Base-by-base conservation (phyloP, 75 land plant species). In the Ceratopteris richardii region DNA sequence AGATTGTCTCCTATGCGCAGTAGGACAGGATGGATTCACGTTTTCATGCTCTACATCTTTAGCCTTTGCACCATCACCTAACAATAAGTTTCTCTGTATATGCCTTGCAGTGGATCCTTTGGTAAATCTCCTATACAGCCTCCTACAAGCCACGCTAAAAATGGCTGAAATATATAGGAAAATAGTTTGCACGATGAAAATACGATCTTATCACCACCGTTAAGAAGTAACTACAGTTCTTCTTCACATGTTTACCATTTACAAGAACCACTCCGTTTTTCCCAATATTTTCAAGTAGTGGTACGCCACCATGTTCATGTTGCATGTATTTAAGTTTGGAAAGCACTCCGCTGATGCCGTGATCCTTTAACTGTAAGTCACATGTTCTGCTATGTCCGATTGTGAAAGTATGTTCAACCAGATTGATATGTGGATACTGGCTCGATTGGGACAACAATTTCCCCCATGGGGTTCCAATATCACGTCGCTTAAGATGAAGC, bases 141-240 rank as follows among this genome's bases (percentile, higher is more conserved):
- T 7, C 22, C 23, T 7, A n/a, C 54, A 14, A 14, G 42, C 9
- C 14, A 14, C 9, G 14, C 62, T 80, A 72, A 25, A 67, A 53
- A 57, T 79, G 80, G n/a, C n/a, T 69, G 62, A 87, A 87, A 87
- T 87, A 87, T 87, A 72, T 83, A 87, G 31, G 91, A 66, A 80
- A 80, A 75, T 20, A 69, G 70, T 0, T 73, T 71, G 20, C 74
- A 62, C 5, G 71, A 41, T 41, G 69, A 60, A 39, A 87, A 87
- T 29, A 87, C 60, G 62, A 87, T 26, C 54, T 87, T 84, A 72
- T 87, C 91, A 41, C 91, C 91, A 23, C 56, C 76, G 26, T 25
- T 72, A 9, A 40, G 23, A 51, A 18, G 18, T 10, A 51, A 10
- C 18, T 18, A 23, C 54, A 18, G 23, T 51, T 51, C 54, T 51